Evolutionary conservation across 306 rosid species (phyloP).

Genomic region (Begonia loranthoides): DNA sequence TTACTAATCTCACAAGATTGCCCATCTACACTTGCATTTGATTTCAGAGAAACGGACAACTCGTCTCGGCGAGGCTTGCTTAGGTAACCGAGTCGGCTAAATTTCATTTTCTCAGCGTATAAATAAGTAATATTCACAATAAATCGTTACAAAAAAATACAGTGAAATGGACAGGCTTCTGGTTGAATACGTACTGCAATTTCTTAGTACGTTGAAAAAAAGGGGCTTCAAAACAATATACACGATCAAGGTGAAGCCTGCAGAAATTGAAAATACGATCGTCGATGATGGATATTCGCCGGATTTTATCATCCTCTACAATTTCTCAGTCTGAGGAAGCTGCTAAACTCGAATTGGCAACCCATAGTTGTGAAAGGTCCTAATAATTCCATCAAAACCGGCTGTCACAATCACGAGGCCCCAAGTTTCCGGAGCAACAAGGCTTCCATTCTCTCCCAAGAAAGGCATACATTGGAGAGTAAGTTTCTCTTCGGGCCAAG

Average conservation of each 20-base stretch:
- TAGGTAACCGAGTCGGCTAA: too few relatives aligned
- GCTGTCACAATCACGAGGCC: constrained; percentile 64
- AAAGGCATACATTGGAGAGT: constrained; percentile 33
- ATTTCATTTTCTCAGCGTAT: not conserved
- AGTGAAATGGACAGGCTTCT: not conserved
- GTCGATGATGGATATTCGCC: too few relatives aligned
- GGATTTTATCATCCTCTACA: too few relatives aligned
- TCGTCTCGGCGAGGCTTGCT: too few relatives aligned
- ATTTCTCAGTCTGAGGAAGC: not conserved
- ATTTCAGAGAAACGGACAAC: too few relatives aligned
- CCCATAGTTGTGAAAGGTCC: constrained; percentile 82
- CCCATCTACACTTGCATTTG: too few relatives aligned
- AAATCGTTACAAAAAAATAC: not conserved
- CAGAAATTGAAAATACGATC: too few relatives aligned
- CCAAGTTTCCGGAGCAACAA: constrained; percentile 43
- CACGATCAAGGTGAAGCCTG: too few relatives aligned
- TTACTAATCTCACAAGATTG: too few relatives aligned
- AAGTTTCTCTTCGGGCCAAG: constrained; percentile 91
- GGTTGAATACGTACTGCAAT: too few relatives aligned
- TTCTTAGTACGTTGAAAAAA: too few relatives aligned
- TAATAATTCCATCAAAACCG: constrained; percentile 61
- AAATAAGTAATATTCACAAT: not conserved
- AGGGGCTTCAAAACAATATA: too few relatives aligned
- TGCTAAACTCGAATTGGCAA: constrained; percentile 52
- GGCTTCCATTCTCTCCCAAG: constrained; percentile 12